phyloP scores from a whole-genome alignment of 2,329 filamentous ascomycete genomes.

The Akanthomyces dipterigenus region DNA sequence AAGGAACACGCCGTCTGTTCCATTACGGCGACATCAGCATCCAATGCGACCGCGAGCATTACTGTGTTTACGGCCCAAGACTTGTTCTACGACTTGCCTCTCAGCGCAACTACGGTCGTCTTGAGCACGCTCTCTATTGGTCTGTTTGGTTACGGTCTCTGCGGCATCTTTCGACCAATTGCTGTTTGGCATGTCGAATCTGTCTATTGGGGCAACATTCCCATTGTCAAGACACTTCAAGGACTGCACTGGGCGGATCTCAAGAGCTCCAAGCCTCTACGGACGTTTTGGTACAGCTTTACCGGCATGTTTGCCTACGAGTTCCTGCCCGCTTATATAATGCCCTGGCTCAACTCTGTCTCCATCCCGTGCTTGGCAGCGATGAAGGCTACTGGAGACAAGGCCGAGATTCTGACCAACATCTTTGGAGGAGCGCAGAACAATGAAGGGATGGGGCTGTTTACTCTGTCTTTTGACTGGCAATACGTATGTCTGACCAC shows the following conservation, averaged over 20 bases:
- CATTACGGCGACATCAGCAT: slow-evolving; percentile 48
- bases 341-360: slow-evolving; percentile 47
- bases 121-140: slow-evolving; percentile 46
- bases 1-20: slow-evolving; percentile 51
- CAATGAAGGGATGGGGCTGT: slow-evolving; percentile 46
- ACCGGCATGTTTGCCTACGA: slow-evolving; percentile 43
- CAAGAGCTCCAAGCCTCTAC: slow-evolving; percentile 43
- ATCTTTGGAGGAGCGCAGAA: slow-evolving; percentile 45
- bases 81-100: slow-evolving; percentile 43
- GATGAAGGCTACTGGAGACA: slow-evolving; percentile 42
- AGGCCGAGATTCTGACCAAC: slow-evolving; percentile 36
- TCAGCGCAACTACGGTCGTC: slow-evolving; percentile 40
- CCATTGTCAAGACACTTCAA: slow-evolving; percentile 47
- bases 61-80: slow-evolving; percentile 41
- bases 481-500: slow-evolving; percentile 38
- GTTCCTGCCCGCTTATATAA: slow-evolving; percentile 48
- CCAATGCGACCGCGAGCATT: slow-evolving; percentile 37
- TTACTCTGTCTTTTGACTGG: slow-evolving; percentile 47
- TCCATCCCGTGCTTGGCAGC: slow-evolving; percentile 48
- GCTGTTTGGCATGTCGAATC: slow-evolving; percentile 49
- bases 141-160: slow-evolving; percentile 48
- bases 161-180: slow-evolving; percentile 46
- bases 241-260: slow-evolving; percentile 47
- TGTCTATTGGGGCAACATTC: slow-evolving; percentile 49
- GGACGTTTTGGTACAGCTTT: slow-evolving; percentile 46